Percentiles rank a stretch among this genome's conserved stretches.
phyloP scores from a whole-genome alignment of 2,329 filamentous ascomycete species.

The Exserohilum rostratum region DNA sequence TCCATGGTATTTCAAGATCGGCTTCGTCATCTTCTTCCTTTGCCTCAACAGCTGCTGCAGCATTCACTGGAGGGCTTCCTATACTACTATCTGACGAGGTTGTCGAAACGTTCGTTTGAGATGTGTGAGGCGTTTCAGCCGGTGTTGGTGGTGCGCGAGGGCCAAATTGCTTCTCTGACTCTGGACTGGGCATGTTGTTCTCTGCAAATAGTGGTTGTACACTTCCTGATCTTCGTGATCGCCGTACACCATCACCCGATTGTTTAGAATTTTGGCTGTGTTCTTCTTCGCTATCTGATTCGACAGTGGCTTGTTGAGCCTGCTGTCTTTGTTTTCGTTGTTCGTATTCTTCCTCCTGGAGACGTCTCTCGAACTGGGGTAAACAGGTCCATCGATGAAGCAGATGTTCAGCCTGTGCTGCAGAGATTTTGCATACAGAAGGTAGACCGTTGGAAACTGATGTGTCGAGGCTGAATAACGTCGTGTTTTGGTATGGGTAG shows the following conservation, averaged over 20 bases:
- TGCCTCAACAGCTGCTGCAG: slow-evolving; percentile 39
- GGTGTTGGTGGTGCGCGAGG: slow-evolving; percentile 35
- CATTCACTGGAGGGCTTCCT: slow-evolving; percentile 35
- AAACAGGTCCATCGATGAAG: slow-evolving; percentile 43
- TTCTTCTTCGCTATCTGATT: slow-evolving; percentile 45
- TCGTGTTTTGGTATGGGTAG: slow-evolving; percentile 36
- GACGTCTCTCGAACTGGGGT: slow-evolving; percentile 36
- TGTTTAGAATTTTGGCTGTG: slow-evolving; percentile 15
- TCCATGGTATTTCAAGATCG: slow-evolving; percentile 47
- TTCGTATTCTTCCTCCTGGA: slow-evolving; percentile 33
- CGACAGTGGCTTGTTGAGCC: slow-evolving; percentile 41
- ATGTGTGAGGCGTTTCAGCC: slow-evolving; percentile 33
- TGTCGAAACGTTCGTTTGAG: slow-evolving; percentile 23
- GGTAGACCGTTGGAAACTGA: slow-evolving; percentile 33
- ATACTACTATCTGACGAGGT: slow-evolving; percentile 35
- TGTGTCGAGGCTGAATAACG: slow-evolving; percentile 32
- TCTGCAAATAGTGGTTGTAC: slow-evolving; percentile 41
- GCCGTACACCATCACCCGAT: slow-evolving; percentile 14
- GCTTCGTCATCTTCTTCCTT: slow-evolving; percentile 40
- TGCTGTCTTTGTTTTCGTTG: slow-evolving; percentile 32
- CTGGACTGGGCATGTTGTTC: slow-evolving; percentile 27
- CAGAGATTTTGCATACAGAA: slow-evolving; percentile 31
- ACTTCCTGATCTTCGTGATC: slow-evolving; percentile 23
- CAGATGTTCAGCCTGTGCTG: slow-evolving; percentile 33
- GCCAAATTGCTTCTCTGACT: slow-evolving; percentile 23